phyloP scores from a whole-genome alignment of 306 rosid species.

The Rosa lucieae region DNA sequence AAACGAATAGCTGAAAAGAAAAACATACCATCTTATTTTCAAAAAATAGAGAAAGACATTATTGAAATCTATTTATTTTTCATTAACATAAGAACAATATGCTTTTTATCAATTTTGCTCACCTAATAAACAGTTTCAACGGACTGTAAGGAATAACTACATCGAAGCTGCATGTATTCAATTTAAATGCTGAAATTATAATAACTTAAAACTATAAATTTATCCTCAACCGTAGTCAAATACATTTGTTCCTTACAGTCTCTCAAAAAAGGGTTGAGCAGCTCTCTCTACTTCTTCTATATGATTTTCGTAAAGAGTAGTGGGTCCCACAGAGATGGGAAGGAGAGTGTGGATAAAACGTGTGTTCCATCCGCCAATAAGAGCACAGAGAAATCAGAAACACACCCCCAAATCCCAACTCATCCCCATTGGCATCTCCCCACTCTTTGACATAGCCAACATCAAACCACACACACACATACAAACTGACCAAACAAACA shows the following conservation, averaged over 20 bases:
- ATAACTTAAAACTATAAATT: no score
- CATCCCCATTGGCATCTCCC: not conserved
- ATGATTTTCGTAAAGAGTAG: not conserved
- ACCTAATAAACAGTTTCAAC: not conserved
- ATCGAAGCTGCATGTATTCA: no score
- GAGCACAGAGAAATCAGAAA: slow-evolving; percentile 56
- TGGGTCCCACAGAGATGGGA: slow-evolving; percentile 20
- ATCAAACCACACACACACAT: not conserved
- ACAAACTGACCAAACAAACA: not conserved
- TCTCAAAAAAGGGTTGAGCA: no score
- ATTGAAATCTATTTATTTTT: not conserved
- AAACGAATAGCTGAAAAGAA: no score
- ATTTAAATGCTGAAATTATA: no score
- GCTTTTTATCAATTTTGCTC: no score
- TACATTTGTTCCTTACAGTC: no score
- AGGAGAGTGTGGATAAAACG: slow-evolving; percentile 87
- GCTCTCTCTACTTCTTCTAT: not conserved
- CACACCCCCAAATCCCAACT: slow-evolving; percentile 10
- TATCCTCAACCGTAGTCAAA: no score
- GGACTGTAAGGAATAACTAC: no score
- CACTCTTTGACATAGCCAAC: not conserved
- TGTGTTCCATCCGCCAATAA: slow-evolving; percentile 60
- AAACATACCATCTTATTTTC: not conserved
- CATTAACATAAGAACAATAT: not conserved
- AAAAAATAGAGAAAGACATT: not conserved